Evolutionary conservation across 2,329 filamentous ascomycete species (phyloP).

Genomic region (Neonectria magnoliae): DNA sequence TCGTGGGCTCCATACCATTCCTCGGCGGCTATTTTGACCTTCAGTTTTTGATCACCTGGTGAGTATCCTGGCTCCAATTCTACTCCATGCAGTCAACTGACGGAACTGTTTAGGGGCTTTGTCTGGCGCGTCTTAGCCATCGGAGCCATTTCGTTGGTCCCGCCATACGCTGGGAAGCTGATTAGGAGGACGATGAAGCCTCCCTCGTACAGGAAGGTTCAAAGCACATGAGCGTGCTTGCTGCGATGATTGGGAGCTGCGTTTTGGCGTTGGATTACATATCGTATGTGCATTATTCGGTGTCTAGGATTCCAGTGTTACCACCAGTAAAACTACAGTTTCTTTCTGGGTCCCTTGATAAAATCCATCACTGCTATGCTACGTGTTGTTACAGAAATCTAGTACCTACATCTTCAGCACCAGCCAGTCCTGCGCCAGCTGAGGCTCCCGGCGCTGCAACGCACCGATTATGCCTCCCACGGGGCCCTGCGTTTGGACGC

Average conservation of each 20-base stretch:
- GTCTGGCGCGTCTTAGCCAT: conserved; percentile 89
- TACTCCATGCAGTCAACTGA: conserved; percentile 27
- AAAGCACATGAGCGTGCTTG: conserved; percentile 63
- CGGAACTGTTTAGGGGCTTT: conserved; percentile 70
- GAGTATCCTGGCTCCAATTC: conserved; percentile 44
- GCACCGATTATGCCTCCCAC: conserved; percentile 74
- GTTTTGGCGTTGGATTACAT: conserved; percentile 33
- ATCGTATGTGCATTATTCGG: conserved; percentile 21
- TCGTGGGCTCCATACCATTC: conserved; percentile 84
- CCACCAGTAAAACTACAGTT: conserved; percentile 25
- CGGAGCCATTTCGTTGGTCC: conserved; percentile 80
- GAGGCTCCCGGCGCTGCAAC: conserved; percentile 60
- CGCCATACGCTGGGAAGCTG: conserved; percentile 87
- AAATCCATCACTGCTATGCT: conserved; percentile 24
- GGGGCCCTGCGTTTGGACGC: conserved; percentile 78
- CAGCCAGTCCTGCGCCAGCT: conserved; percentile 57
- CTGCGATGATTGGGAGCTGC: conserved; percentile 18
- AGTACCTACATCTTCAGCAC: conserved; percentile 61
- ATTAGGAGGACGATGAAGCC: conserved; percentile 87
- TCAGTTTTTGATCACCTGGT: conserved; percentile 76
- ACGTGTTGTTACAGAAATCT: conserved; percentile 16
- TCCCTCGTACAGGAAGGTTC: conserved; percentile 94
- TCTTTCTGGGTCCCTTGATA: conserved; percentile 28
- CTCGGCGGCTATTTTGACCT: conserved; percentile 91
- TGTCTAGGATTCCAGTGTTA: conserved; percentile 26